These are phyloP conservation scores for Tolypocladium tundrense DNA, from an alignment of 2,329 filamentous ascomycete species.

Conservation along the genomic window DNA sequence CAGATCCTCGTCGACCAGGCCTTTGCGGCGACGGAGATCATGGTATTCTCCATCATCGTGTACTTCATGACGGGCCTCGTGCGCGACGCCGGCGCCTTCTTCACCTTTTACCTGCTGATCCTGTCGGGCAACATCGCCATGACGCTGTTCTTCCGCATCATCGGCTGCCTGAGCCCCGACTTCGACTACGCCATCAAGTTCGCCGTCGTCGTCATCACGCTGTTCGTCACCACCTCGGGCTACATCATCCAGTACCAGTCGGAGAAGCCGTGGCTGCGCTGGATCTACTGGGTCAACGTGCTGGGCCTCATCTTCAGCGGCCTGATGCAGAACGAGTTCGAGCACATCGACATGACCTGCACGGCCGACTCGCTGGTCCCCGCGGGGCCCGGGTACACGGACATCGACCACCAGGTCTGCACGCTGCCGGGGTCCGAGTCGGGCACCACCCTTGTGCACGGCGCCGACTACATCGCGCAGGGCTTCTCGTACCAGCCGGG, in stretches of 20 bases:
- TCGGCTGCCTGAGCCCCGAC: conserved; percentile 65
- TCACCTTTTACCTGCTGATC: conserved; percentile 64
- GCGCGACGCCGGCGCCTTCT: conserved; percentile 65
- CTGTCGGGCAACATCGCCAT: conserved; percentile 60
- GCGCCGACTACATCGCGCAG: conserved; percentile 56
- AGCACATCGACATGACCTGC: conserved; percentile 57
- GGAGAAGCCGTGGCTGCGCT: conserved; percentile 66
- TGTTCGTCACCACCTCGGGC: conserved; percentile 73
- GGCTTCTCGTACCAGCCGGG: conserved; percentile 56
- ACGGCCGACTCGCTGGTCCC: conserved; percentile 59
- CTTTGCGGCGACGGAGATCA: conserved; percentile 60
- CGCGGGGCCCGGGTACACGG: conserved; percentile 55
- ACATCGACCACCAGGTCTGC: conserved; percentile 70
- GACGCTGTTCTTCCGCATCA: conserved; percentile 67
- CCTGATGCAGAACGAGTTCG: conserved; percentile 84
- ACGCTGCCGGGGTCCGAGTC: conserved; percentile 62
- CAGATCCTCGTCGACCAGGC: conserved; percentile 71
- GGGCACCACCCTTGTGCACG: conserved; percentile 54
- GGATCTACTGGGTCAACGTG: conserved; percentile 71
- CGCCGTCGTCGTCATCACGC: conserved; percentile 65
- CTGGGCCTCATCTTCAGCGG: conserved; percentile 65
- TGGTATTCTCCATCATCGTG: conserved; percentile 64
- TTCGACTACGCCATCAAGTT: conserved; percentile 83
- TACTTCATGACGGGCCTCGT: conserved; percentile 69
- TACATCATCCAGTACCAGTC: conserved; percentile 74